Conservation (phyloP, 352 stramenopile genomes). For the Globisporangium parvum region DNA sequence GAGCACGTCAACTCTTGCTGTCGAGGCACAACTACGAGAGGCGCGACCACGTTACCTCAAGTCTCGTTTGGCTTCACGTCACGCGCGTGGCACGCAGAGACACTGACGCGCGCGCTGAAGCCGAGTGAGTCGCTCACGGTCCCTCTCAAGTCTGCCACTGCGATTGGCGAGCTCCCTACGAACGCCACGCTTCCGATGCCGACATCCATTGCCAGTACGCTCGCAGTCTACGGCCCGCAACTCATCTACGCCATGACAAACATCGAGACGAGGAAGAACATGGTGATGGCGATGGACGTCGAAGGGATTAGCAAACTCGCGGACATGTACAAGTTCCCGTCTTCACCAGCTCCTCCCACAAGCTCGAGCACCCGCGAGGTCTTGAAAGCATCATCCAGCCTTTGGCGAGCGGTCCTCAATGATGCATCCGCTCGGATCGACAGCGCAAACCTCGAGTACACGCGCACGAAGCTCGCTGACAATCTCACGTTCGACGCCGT, state of each 20-base stretch:
- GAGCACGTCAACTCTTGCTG: background rate
- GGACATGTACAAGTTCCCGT: background rate
- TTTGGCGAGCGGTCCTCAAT: background rate
- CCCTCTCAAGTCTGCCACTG: background rate
- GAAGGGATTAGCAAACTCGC: background rate
- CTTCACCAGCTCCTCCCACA: background rate
- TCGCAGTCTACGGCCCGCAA: conserved; percentile 3
- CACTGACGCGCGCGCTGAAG: background rate
- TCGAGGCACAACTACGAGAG: background rate
- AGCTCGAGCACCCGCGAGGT: background rate
- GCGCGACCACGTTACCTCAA: background rate
- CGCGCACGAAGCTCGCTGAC: conserved; percentile 8
- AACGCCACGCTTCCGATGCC: conserved; percentile 10
- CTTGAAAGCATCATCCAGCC: background rate
- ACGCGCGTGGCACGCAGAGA: conserved; percentile 9
- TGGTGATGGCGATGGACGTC: no score
- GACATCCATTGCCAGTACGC: conserved; percentile 1
- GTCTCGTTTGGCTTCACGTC: conserved; percentile 15
- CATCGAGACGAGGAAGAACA: no score
- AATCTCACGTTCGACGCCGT: conserved; percentile 15
- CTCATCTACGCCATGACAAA: background rate
- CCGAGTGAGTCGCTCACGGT: conserved; percentile 6
- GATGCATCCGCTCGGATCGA: background rate
- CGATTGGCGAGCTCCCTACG: background rate
- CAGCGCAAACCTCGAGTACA: conserved; percentile 4